A percentile compares a stretch with the other conserved stretches of the same genome.
phyloP scores from a whole-genome alignment of 179 eudicot species.

The Beta corolliflora region DNA sequence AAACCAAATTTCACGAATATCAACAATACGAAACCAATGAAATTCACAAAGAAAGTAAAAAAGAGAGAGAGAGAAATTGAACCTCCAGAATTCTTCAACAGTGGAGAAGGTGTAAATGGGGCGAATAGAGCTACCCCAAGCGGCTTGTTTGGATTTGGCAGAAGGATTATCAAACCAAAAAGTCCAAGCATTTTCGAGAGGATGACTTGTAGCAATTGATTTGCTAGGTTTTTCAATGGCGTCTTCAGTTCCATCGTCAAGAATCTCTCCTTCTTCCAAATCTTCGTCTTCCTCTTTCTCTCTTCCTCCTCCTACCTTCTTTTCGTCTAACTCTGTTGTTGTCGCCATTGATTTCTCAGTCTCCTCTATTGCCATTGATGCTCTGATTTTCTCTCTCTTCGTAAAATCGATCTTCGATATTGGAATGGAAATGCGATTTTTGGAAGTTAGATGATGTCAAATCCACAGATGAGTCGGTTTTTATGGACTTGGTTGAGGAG shows the following conservation, averaged over 20 bases:
- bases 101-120: slow-evolving; percentile 81
- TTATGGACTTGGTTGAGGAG: no score
- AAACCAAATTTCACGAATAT: background rate
- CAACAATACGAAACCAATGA: background rate
- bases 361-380: slow-evolving; percentile 28
- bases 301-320: slow-evolving; percentile 19
- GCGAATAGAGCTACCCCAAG: slow-evolving; percentile 86
- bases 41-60: background rate
- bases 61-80: background rate
- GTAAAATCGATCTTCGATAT: no score
- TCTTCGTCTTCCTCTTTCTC: slow-evolving; percentile 36
- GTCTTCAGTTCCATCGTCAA: slow-evolving; percentile 28
- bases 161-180: slow-evolving; percentile 90
- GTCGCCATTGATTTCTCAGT: slow-evolving; percentile 31
- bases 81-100: slow-evolving; percentile 94
- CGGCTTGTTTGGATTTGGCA: slow-evolving; percentile 49
- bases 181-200: slow-evolving; percentile 86
- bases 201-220: slow-evolving; percentile 38
- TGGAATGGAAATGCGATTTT: background rate
- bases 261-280: slow-evolving; percentile 58
- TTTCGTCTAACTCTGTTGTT: background rate
- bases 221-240: slow-evolving; percentile 12
- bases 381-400: no score
- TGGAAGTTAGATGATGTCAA: no score
- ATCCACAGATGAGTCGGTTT: no score